Conservation (phyloP, 2,329 filamentous ascomycete species). For the Decorospora gaudefroyi region DNA sequence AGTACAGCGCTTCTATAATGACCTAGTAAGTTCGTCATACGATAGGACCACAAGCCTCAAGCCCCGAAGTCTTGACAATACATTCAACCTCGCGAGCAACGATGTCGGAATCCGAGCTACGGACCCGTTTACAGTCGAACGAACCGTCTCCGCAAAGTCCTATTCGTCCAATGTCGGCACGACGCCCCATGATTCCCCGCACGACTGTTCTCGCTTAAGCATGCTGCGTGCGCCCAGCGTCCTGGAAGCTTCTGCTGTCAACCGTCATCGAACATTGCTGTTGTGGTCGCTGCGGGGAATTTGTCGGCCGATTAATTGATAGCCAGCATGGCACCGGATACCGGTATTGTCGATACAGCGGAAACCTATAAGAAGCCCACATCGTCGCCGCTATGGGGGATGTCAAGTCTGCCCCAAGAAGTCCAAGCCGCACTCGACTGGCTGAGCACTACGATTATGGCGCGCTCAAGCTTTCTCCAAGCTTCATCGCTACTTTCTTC, state of each 20-base stretch:
- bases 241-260: slow-evolving; percentile 6
- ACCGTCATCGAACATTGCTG: slow-evolving; percentile 19
- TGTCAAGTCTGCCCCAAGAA: background rate
- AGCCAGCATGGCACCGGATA: slow-evolving; percentile 5
- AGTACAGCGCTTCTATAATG: background rate
- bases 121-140: background rate
- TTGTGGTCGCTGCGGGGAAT: slow-evolving; percentile 21
- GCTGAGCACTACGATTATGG: slow-evolving; percentile 28
- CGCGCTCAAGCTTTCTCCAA: slow-evolving; percentile 31
- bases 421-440: slow-evolving; percentile 13
- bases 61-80: slow-evolving; percentile 6
- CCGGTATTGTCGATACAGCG: background rate
- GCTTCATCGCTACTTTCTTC: slow-evolving; percentile 30
- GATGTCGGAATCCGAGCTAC: too few species aligned
- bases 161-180: slow-evolving; percentile 32
- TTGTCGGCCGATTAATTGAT: background rate
- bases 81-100: too few species aligned
- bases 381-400: background rate
- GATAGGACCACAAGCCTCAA: slow-evolving; percentile 11
- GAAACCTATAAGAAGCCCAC: slow-evolving; percentile 6
- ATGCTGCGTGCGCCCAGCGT: slow-evolving; percentile 6
- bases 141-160: slow-evolving; percentile 6
- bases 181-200: slow-evolving; percentile 10
- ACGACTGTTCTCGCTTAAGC: slow-evolving; percentile 17
- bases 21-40: background rate